phyloP scores from a whole-genome alignment of 139 green algal genomes.

The Picochlorum costavermella region DNA sequence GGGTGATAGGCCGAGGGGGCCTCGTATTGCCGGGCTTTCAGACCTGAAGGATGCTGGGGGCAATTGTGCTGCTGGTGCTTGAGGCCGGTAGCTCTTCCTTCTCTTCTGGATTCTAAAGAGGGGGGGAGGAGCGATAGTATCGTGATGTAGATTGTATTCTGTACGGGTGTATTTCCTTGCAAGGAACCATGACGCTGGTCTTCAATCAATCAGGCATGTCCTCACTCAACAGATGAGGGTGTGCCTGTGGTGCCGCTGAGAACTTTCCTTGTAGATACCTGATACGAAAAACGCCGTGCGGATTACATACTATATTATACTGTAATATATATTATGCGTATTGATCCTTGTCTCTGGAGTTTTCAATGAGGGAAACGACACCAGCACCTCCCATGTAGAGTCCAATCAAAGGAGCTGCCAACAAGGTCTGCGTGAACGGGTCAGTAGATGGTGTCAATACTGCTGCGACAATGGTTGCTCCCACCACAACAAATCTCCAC shows the following conservation, averaged over 20 bases:
- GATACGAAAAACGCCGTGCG: too few species aligned
- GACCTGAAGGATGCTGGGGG: constrained; percentile 29
- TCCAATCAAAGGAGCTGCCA: constrained; percentile 85
- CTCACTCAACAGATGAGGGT: too few species aligned
- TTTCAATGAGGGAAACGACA: constrained; percentile 67
- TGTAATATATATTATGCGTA: constrained; percentile 1
- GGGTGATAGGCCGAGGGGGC: constrained; percentile 4
- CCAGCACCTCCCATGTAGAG: constrained; percentile 91
- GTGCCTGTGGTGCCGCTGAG: too few species aligned
- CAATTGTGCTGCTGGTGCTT: constrained; percentile 27
- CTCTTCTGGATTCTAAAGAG: neutral
- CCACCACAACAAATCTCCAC: constrained; percentile 96
- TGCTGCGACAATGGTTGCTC: constrained; percentile 80
- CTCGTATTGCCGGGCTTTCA: constrained; percentile 18
- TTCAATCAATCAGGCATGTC: too few species aligned
- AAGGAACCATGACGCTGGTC: too few species aligned
- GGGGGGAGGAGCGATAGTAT: too few species aligned
- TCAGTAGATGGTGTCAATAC: constrained; percentile 97
- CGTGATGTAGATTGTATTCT: too few species aligned
- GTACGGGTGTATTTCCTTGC: too few species aligned
- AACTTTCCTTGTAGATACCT: too few species aligned
- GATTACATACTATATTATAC: too few species aligned
- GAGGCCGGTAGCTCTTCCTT: constrained; percentile 29
- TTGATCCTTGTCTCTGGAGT: constrained; percentile 6
- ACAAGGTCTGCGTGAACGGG: constrained; percentile 94